Percentiles rank a stretch among this genome's conserved stretches.
Conservation (phyloP, 768 basidiomycete species). For the Tulasnella sp. region DNA sequence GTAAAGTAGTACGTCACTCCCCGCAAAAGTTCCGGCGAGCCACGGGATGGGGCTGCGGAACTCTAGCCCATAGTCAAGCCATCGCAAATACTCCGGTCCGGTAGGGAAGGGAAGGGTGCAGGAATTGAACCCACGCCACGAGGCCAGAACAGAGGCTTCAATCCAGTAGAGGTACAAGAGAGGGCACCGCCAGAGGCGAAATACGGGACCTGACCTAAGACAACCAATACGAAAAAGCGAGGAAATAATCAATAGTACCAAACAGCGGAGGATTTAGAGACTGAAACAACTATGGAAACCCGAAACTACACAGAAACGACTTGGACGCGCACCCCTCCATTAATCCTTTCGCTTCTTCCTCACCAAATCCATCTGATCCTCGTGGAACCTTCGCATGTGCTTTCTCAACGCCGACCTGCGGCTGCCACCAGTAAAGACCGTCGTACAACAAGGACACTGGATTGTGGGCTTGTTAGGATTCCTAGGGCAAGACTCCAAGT, state of each 20-base stretch:
- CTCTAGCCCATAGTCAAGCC: neutral
- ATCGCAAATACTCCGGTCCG: neutral
- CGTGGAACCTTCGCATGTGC: neutral
- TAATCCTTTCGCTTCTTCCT: neutral
- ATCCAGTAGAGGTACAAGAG: no score
- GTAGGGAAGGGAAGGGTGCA: neutral
- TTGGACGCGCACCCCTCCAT: neutral
- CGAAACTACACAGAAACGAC: neutral
- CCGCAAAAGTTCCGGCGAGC: neutral
- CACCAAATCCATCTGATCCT: neutral
- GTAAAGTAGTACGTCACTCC: neutral
- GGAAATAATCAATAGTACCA: no score
- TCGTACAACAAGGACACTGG: neutral
- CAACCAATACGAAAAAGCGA: no score
- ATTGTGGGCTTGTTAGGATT: neutral
- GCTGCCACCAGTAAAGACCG: neutral
- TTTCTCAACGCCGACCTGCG: neutral
- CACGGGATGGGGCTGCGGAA: neutral
- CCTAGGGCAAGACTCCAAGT: neutral
- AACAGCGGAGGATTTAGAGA: neutral
- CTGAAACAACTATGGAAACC: neutral
- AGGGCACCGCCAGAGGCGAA: no score
- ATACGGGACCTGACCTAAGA: no score
- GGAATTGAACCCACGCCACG: no score
- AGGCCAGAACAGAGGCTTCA: no score